phyloP scores from a whole-genome alignment of 2,329 filamentous ascomycete species.

The Bipolaris bicolor region DNA sequence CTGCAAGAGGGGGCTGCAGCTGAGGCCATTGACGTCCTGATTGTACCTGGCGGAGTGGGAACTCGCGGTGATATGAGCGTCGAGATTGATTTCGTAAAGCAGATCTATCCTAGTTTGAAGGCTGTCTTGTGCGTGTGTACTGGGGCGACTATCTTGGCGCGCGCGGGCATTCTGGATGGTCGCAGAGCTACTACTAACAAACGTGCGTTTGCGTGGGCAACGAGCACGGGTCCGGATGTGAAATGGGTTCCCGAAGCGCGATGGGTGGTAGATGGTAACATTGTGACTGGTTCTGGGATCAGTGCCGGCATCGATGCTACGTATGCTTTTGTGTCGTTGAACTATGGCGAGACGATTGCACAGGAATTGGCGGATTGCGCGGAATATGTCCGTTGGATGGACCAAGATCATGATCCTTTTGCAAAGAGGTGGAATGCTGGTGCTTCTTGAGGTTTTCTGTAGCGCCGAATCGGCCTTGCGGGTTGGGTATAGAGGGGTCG shows the following conservation, averaged over 20 bases:
- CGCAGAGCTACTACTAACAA: constrained; percentile 70
- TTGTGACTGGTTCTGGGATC: constrained; percentile 69
- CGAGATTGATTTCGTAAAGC: constrained; percentile 56
- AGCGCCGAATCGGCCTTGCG: neutral
- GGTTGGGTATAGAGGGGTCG: neutral
- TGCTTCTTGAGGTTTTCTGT: neutral
- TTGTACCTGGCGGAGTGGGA: constrained; percentile 69
- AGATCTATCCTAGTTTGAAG: constrained; percentile 56
- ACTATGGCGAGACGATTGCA: constrained; percentile 61
- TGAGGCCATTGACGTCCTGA: constrained; percentile 59
- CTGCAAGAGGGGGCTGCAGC: constrained; percentile 16
- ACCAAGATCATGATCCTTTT: constrained; percentile 62
- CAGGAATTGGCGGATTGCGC: constrained; percentile 54
- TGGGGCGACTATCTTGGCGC: constrained; percentile 63
- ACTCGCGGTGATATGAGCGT: constrained; percentile 38
- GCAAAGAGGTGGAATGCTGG: constrained; percentile 42
- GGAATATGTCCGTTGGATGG: constrained; percentile 62
- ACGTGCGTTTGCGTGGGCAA: constrained; percentile 52
- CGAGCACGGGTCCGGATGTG: constrained; percentile 55
- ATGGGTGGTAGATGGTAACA: constrained; percentile 68
- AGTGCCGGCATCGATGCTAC: constrained; percentile 67
- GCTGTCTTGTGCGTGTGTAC: constrained; percentile 70
- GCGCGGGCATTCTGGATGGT: constrained; percentile 64
- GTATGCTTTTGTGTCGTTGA: constrained; percentile 59
- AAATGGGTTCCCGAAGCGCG: constrained; percentile 60